A percentile compares a stretch with the other conserved stretches of the same genome.
Conservation (phyloP, 1,284 basidiomycete genomes). For the Rhizoctonia solani region DNA sequence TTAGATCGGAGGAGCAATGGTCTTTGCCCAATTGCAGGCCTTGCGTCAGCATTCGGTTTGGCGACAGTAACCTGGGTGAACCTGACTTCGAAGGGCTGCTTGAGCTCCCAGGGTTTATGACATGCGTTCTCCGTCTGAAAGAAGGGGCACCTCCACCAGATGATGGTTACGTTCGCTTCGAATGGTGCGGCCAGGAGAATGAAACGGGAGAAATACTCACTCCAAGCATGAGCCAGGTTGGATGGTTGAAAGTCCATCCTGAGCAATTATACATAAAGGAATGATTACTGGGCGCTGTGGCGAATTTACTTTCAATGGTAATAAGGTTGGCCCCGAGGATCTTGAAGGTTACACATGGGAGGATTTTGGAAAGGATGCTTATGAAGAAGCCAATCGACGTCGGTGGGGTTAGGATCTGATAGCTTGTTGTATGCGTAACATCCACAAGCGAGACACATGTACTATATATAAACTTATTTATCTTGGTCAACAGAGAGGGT, state of each 20-base stretch:
- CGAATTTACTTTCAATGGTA: constrained; percentile 7
- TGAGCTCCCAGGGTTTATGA: neutral
- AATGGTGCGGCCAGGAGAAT: constrained; percentile 22
- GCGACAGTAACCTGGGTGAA: neutral
- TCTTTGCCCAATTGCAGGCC: neutral
- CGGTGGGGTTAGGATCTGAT: neutral
- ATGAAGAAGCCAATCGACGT: neutral
- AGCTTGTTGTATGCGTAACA: neutral
- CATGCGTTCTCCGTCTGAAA: constrained; percentile 4
- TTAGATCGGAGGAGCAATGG: neutral
- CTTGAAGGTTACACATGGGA: neutral
- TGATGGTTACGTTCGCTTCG: constrained; percentile 26
- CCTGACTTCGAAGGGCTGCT: neutral
- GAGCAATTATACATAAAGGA: neutral
- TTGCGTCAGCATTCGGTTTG: neutral
- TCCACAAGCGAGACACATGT: no score
- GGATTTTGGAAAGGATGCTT: neutral
- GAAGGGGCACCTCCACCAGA: neutral
- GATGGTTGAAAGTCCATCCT: constrained; percentile 13
- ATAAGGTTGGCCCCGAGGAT: neutral
- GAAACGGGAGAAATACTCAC: neutral
- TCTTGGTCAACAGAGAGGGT: no score
- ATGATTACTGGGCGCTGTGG: constrained; percentile 7
- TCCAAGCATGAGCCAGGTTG: neutral
- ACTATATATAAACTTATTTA: no score